Percentiles rank a stretch among this genome's conserved stretches.
phyloP scores from a whole-genome alignment of 2,329 filamentous ascomycete genomes.

The Fusarium redolens region DNA sequence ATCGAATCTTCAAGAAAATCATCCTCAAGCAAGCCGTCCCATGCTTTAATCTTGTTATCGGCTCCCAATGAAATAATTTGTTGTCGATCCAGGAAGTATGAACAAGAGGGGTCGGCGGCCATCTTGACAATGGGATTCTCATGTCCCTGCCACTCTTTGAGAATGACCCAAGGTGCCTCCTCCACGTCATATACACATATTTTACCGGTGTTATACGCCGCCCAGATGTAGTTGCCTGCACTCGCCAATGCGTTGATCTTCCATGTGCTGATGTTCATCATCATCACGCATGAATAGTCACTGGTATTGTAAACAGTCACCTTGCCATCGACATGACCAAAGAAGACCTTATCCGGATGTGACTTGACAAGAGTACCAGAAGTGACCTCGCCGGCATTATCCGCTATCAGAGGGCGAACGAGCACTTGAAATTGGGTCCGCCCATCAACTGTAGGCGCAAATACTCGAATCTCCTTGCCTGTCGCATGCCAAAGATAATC shows the following conservation, averaged over 20 bases:
- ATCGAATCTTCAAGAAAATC: slow-evolving; percentile 95
- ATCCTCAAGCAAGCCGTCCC: slow-evolving; percentile 93
- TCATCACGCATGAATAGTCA: slow-evolving; percentile 80
- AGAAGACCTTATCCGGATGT: slow-evolving; percentile 82
- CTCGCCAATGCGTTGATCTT: slow-evolving; percentile 91
- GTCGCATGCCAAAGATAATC: slow-evolving; percentile 88
- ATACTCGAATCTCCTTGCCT: slow-evolving; percentile 89
- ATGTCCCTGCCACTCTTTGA: slow-evolving; percentile 96
- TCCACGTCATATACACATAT: slow-evolving; percentile 91
- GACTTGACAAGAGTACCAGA: slow-evolving; percentile 81
- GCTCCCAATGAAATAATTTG: slow-evolving; percentile 89
- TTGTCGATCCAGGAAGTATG: slow-evolving; percentile 84
- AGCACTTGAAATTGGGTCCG: slow-evolving; percentile 80
- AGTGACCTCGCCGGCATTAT: slow-evolving; percentile 86
- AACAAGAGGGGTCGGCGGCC: slow-evolving; percentile 80
- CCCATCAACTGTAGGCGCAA: slow-evolving; percentile 76
- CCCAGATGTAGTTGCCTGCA: slow-evolving; percentile 87
- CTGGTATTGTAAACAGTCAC: slow-evolving; percentile 89
- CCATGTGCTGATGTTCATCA: slow-evolving; percentile 90
- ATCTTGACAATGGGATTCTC: slow-evolving; percentile 84
- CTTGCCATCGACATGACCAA: slow-evolving; percentile 94
- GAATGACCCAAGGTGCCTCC: slow-evolving; percentile 84
- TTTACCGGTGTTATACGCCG: slow-evolving; percentile 93
- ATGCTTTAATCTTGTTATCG: slow-evolving; percentile 85
- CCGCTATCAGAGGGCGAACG: slow-evolving; percentile 74